A percentile compares a stretch with the other conserved stretches of the same genome.
Evolutionary conservation across 2,329 filamentous ascomycete species (phyloP).

Genomic region (Cryphonectria nitschkei): DNA sequence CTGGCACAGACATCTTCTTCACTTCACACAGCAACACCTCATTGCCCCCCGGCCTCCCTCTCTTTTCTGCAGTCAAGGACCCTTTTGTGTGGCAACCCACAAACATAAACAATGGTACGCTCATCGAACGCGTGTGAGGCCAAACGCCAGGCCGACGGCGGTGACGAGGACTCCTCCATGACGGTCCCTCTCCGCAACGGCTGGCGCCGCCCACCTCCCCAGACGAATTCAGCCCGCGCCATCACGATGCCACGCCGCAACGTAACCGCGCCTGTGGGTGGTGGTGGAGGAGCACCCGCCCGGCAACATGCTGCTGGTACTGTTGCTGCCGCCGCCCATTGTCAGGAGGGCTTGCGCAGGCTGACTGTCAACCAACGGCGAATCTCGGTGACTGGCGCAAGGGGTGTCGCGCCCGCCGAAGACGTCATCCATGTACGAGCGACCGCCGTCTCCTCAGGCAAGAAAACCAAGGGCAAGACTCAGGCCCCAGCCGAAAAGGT

Average conservation of each 20-base stretch:
- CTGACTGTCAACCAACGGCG: background rate
- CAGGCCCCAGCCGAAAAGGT: background rate
- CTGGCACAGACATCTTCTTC: too few species aligned
- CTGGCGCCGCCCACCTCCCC: background rate
- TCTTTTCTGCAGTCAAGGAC: background rate
- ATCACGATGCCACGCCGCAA: background rate
- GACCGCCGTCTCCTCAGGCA: background rate
- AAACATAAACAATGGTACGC: background rate
- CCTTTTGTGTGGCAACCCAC: background rate
- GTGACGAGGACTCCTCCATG: background rate
- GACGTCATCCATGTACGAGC: background rate
- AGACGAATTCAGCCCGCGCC: background rate
- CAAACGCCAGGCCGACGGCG: background rate
- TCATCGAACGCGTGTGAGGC: background rate
- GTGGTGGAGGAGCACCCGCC: too few species aligned
- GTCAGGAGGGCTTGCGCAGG: background rate
- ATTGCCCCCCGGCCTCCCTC: background rate
- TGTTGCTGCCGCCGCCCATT: background rate
- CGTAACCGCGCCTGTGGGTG: background rate
- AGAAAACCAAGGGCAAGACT: background rate
- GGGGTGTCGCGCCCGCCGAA: background rate
- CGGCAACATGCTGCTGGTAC: background rate
- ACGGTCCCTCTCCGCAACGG: background rate
- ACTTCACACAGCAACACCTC: too few species aligned
- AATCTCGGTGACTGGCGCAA: background rate